Evolutionary conservation across 208 protist species (phyloP), one percentile per base, ranked within the genome.

Genomic region (Leishmania tropica): DNA sequence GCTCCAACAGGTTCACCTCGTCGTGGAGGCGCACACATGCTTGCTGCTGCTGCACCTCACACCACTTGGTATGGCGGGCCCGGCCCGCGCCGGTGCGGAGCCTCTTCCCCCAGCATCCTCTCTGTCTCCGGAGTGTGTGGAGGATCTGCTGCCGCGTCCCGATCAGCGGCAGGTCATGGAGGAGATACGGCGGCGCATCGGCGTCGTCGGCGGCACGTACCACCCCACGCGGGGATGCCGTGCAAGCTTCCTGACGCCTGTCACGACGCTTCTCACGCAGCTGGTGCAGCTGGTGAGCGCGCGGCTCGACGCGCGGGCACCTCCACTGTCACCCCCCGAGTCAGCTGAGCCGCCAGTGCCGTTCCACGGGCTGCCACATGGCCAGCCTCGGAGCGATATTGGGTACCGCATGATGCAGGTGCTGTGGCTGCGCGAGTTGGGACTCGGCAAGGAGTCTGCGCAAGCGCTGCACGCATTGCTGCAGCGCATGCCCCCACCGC

Each of bases 391-490:
- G 28, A 87, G 81, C 28, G 86, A 81, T 24, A 74, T 90, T 6
- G 79, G 85, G 28, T 94, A 94, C 73, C 88, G 86, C 65, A 85
- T 92, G 73, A 93, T 95, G 89, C 90, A 93, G 79, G 85, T 90
- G 71, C 74, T 94, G 80, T 96, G 93, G 93, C 73, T 94, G 77
- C 85, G 81, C 17, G 93, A 96, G 85, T 81, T 87, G 67, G 93
- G 93, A 8, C 74, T 95, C 48, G 37, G 68, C 64, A 72, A 78
- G 60, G 81, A 91, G 77, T 85, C 90, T 45, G 56, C 77, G 24
- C 65, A 48, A 51, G 75, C 89, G 13, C 48, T 90, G 19, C 35
- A 78, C 5, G 72, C 64, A 8, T 45, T 88, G 45, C 64, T 85
- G 42, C 60, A 80, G 45, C 75, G 56, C 54, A 82, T 89, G 86